Percentiles rank a stretch among this genome's conserved stretches.
Conservation (phyloP, 176 grass and related monocot genomes). For the Themeda triandra region DNA sequence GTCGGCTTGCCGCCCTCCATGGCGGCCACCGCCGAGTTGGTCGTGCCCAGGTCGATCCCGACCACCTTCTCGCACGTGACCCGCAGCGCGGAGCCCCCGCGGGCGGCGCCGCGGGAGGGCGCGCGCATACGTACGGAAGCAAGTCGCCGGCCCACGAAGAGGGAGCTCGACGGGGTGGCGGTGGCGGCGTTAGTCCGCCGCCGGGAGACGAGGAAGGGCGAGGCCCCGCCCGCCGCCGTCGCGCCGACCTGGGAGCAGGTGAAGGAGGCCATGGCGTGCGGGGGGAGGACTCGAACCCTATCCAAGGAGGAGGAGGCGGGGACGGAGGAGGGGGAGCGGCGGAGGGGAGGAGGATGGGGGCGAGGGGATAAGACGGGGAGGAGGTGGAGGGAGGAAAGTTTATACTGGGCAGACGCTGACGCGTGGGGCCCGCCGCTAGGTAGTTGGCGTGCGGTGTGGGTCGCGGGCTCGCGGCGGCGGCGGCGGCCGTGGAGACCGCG, state of each 20-base stretch:
- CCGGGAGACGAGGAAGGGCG: conserved; percentile 48
- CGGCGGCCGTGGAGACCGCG: not conserved
- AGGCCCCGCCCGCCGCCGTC: conserved; percentile 29
- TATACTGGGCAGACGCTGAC: not conserved
- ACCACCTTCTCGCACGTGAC: conserved; percentile 97
- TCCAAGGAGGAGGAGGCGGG: not conserved
- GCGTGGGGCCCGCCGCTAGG: not conserved
- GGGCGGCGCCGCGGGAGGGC: conserved; percentile 21
- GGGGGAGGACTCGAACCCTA: conserved; percentile 28
- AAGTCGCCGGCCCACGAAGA: conserved; percentile 54
- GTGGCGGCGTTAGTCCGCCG: not conserved
- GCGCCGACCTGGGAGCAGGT: conserved; percentile 50
- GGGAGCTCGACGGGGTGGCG: conserved; percentile 32
- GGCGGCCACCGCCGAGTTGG: conserved; percentile 92
- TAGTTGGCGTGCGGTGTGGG: not conserved
- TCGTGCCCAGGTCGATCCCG: conserved; percentile 92
- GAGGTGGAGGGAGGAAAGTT: not conserved
- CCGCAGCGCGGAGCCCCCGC: conserved; percentile 43
- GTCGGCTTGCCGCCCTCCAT: conserved; percentile 99
- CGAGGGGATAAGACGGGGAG: conserved; percentile 29
- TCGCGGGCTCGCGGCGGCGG: too few species aligned
- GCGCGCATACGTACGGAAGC: conserved; percentile 20
- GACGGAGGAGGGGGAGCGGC: not conserved
- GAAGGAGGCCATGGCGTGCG: conserved; percentile 43
- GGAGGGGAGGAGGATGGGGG: not conserved